phyloP scores from a whole-genome alignment of 495 filamentous ascomycete species.

The Podospora comata region DNA sequence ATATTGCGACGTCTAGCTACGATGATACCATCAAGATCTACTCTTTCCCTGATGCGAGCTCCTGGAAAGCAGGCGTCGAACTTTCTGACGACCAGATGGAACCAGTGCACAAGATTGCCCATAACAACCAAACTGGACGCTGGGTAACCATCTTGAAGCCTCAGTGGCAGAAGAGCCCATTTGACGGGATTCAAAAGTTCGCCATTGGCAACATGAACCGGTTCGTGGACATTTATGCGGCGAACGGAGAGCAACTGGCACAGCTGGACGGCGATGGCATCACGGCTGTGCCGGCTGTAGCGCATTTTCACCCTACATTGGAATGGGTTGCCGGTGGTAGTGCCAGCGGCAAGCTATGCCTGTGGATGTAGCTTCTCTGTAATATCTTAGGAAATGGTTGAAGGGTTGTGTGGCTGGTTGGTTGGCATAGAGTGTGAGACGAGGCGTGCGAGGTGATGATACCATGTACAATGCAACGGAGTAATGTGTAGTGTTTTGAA shows the following conservation, averaged over 20 bases:
- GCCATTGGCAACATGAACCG: conserved; percentile 97
- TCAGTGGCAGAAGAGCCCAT: conserved; percentile 82
- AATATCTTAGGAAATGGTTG: neutral
- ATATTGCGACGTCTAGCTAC: conserved; percentile 87
- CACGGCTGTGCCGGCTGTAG: conserved; percentile 89
- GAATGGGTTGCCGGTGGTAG: conserved; percentile 94
- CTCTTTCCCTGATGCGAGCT: conserved; percentile 61
- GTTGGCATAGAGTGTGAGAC: neutral
- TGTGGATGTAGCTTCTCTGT: conserved; percentile 68
- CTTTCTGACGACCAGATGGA: conserved; percentile 60
- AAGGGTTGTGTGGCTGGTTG: neutral
- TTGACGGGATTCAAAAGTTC: conserved; percentile 75
- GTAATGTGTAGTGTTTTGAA: neutral
- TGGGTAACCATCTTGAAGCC: conserved; percentile 78
- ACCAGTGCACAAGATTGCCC: conserved; percentile 65
- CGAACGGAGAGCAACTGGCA: conserved; percentile 79
- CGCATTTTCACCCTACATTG: conserved; percentile 79
- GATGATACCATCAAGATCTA: conserved; percentile 95
- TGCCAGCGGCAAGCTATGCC: conserved; percentile 84
- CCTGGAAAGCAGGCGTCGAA: conserved; percentile 61
- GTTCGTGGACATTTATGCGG: conserved; percentile 85
- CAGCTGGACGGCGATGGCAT: conserved; percentile 87
- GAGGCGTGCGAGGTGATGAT: neutral
- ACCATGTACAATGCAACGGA: neutral
- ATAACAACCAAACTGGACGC: conserved; percentile 93